A percentile compares a stretch with the other conserved stretches of the same genome.
Conservation (phyloP, 768 basidiomycete genomes). For the Kwoniella bestiolae region DNA sequence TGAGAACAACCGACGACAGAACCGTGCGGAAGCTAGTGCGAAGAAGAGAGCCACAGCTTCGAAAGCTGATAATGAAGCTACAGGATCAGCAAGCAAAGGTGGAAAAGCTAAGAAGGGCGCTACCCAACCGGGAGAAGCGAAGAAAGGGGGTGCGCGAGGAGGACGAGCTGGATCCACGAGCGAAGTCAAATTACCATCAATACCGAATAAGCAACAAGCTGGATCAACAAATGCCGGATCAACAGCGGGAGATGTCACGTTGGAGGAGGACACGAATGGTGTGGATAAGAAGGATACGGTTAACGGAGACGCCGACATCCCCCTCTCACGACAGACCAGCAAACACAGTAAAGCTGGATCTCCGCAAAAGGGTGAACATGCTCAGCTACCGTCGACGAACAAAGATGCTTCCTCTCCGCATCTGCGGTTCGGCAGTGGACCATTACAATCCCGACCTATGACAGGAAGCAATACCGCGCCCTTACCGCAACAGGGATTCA, state of each 20-base stretch:
- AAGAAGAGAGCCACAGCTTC: conserved; percentile 19
- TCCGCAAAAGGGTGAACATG: background rate
- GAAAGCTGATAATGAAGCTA: conserved; percentile 26
- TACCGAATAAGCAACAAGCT: background rate
- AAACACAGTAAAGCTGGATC: conserved; percentile 22
- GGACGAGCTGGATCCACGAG: conserved; percentile 13
- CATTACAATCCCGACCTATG: conserved; percentile 18
- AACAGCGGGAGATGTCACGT: background rate
- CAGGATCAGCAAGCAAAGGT: conserved; percentile 11
- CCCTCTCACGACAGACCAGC: conserved; percentile 29
- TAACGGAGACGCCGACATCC: conserved; percentile 1
- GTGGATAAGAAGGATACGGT: background rate
- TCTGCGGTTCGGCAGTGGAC: conserved; percentile 16
- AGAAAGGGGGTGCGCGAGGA: conserved; percentile 13
- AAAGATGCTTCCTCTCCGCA: background rate
- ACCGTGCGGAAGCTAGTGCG: conserved; percentile 19
- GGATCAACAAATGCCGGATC: background rate
- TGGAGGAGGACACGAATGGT: background rate
- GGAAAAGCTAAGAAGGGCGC: conserved; percentile 23
- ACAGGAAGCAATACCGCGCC: conserved; percentile 39
- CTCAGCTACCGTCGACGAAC: conserved; percentile 17
- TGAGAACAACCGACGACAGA: conserved; percentile 29
- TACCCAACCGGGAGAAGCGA: conserved; percentile 1
- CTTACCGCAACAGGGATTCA: conserved; percentile 39
- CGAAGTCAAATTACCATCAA: conserved; percentile 9